Base-by-base conservation (phyloP, 129 eudicot genomes). In the Saussurea involucrata region DNA sequence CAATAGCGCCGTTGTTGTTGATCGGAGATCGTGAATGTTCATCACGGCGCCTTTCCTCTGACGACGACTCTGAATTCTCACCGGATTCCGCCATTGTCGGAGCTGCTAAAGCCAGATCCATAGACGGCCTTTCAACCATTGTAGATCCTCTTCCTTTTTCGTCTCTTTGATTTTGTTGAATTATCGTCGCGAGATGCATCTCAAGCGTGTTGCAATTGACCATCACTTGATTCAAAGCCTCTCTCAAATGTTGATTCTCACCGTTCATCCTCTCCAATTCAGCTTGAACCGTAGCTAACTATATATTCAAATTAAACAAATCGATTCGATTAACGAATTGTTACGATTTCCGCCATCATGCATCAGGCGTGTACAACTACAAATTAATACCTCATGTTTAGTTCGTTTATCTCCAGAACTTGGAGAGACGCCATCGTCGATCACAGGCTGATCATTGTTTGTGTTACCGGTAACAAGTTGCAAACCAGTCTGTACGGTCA, bases 391-490 rank as follows among this genome's bases (percentile, higher is more conserved):
- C 96, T 87, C 92, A 36, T 25, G 81, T 76, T 85, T 87, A 22
- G 81, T 69, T 75, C 78, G 83, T 60, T 83, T 86, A 36, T 83
- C 84, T 0, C 82, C 83, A 3, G 88, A 84, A 25, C 42, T 82
- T 0, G 89, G 63, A 22, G 90, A 85, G 3, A 80, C 15, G 15
- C 87, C 81, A 70, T 87, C 90, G 28, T 84, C 89, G 18, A 85
- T 85, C 17, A 81, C 76, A 9, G 92, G 87, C 67, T 88, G 90
- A 77, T 88, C 90, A 46, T 88, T 85, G 57, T 83, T 78, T 6
- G 88, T 76, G 36, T 87, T 87, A 24, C 83, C 90, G 0, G 90
- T 90, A 21, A 85, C 86, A 69, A 90, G 92, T 79, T 82, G 83
- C 88, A 88, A 77, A 32, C 87, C 85, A 22, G 90, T 90, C 96